A percentile compares a stretch with the other conserved stretches of the same genome.
Evolutionary conservation across 768 basidiomycete species (phyloP).

Genomic region (Terana coerulea): DNA sequence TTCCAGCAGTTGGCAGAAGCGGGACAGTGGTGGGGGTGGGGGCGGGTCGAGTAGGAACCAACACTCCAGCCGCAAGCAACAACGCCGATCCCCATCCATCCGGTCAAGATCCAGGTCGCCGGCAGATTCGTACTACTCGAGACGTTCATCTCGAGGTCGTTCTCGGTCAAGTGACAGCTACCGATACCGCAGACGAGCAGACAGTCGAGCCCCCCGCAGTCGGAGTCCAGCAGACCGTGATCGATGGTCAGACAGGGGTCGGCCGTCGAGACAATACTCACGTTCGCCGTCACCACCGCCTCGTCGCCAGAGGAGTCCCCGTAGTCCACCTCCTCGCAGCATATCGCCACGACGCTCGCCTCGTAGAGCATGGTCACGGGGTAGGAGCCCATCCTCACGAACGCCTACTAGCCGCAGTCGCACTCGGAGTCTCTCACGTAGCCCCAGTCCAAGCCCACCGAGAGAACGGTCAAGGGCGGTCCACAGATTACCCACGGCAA

Average conservation of each 20-base stretch:
- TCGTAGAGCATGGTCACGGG: slow-evolving; percentile 28
- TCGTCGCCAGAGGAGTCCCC: slow-evolving; percentile 5
- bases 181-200: slow-evolving; percentile 50
- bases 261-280: slow-evolving; percentile 30
- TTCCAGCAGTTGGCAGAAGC: slow-evolving; percentile 3
- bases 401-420: slow-evolving; percentile 50
- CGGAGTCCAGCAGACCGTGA: slow-evolving; percentile 50
- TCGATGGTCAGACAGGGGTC: slow-evolving; percentile 28
- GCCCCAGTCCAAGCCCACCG: slow-evolving; percentile 36
- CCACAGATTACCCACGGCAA: slow-evolving; percentile 58
- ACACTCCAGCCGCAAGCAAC: not conserved
- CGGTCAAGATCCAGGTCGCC: slow-evolving; percentile 57
- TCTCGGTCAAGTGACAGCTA: slow-evolving; percentile 62
- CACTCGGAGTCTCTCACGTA: slow-evolving; percentile 22
- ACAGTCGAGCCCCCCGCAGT: slow-evolving; percentile 44
- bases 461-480: slow-evolving; percentile 47
- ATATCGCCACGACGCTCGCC: too few species aligned
- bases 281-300: slow-evolving; percentile 23
- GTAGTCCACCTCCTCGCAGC: slow-evolving; percentile 30
- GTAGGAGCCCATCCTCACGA: slow-evolving; percentile 47
- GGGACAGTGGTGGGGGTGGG: not conserved
- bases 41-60: not conserved
- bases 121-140: slow-evolving; percentile 61
- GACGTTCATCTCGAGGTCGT: slow-evolving; percentile 58
- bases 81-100: slow-evolving; percentile 34